A percentile compares a stretch with the other conserved stretches of the same genome.
These are phyloP conservation scores for Geotrichum histeridarum DNA, from an alignment of 1,139 yeast species.

Conservation along the genomic window DNA sequence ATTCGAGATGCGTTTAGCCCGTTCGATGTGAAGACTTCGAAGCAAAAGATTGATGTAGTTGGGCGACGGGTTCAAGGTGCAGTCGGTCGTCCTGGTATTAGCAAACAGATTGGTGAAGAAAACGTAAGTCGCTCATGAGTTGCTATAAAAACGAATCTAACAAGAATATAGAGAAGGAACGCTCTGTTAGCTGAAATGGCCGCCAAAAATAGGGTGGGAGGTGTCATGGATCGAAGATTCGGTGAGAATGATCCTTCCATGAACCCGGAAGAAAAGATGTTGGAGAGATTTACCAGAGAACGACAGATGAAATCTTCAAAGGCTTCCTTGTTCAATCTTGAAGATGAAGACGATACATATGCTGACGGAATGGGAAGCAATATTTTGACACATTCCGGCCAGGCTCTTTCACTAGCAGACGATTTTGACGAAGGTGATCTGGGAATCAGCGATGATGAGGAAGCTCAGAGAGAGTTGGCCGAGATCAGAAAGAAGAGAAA, in stretches of 20 bases:
- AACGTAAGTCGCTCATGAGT: conserved; percentile 3
- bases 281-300: conserved; percentile 89
- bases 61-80: conserved; percentile 58
- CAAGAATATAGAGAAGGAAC: conserved; percentile 42
- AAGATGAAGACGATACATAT: conserved; percentile 58
- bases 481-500: conserved; percentile 18
- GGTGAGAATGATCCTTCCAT: conserved; percentile 76
- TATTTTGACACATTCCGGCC: conserved; percentile 76
- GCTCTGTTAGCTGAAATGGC: conserved; percentile 63
- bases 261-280: conserved; percentile 87
- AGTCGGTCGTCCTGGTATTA: conserved; percentile 65
- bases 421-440: conserved; percentile 47
- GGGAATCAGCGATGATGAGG: conserved; percentile 43
- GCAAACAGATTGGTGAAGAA: conserved; percentile 74
- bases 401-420: conserved; percentile 52
- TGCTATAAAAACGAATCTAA: conserved; percentile 25
- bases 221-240: conserved; percentile 78
- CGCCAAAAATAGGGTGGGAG: conserved; percentile 68
- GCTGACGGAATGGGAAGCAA: conserved; percentile 31
- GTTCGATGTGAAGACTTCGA: conserved; percentile 66
- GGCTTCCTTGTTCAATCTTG: conserved; percentile 62
- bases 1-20: conserved; percentile 85
- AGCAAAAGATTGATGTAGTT: conserved; percentile 60
- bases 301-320: conserved; percentile 45
- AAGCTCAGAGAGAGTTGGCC: conserved; percentile 24